Base-by-base conservation (phyloP, 805 yeast species). In the Ogataea pilisensis region DNA sequence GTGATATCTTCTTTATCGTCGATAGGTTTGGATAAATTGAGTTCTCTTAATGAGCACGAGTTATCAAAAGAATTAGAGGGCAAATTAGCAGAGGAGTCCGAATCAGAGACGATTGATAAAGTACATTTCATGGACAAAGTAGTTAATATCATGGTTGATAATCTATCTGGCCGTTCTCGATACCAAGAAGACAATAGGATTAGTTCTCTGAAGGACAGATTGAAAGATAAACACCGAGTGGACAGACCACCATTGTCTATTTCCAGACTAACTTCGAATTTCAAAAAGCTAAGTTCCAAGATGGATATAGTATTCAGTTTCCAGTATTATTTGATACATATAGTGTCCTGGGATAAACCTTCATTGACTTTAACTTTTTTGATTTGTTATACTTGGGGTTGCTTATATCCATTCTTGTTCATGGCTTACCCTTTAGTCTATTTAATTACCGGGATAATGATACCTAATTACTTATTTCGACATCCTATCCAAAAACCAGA, bases 271-370 rank as follows among this genome's bases (percentile, higher is more conserved):
- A 69, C 77, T 2, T 64, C 71, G 14, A 85, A 85, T 59, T 66
- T 85, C 55, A 73, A 76, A 45, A 67, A 69, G 29, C 58, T 84
- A 49, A 78, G 82, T 38, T 53, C 70, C 9, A 73, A 77, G 40
- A 68, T 81, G 69, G 76, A 81, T 22, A 63, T 67, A 0, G 53
- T 84, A 8, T 82, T 85, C 50, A 72, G 66, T 31, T 42, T 80
- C 2, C 91, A 85, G 51, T 82, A 81, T 49, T 77, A 79, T 2
- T 31, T 82, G 1, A 67, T 80, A 6, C 75, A 78, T 37, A 55
- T 85, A 1, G 43, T 86, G 19, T 75, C 85, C 4, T 90, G 97
- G 97, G 76, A 79, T 44, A 68, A 72, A 21, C 90, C 95, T 0
- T 68, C 85, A 0, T 73, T 78, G 45, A 89, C 96, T 0, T 48